These are phyloP conservation scores for Chalciporus piperatus DNA, from an alignment of 768 basidiomycete species.

Conservation along the genomic window DNA sequence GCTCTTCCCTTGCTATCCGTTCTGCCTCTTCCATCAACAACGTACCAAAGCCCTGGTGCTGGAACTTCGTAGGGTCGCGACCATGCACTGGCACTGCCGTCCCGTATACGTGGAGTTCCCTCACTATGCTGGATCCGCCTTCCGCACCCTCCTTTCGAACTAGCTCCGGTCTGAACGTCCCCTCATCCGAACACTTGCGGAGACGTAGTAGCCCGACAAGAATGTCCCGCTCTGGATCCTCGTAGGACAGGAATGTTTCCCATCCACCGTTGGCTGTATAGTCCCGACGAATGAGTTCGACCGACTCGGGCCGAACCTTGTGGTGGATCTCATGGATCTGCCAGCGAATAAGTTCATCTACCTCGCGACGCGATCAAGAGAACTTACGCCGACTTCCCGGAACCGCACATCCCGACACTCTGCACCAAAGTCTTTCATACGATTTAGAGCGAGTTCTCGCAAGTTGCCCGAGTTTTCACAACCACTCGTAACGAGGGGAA, in stretches of 20 bases:
- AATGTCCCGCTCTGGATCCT: slow-evolving; percentile 96
- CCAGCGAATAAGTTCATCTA: not conserved
- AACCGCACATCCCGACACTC: slow-evolving; percentile 97
- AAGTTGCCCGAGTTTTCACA: slow-evolving; percentile 98
- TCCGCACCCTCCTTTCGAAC: slow-evolving; percentile 64
- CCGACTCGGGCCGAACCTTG: slow-evolving; percentile 92
- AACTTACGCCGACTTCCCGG: slow-evolving; percentile 92
- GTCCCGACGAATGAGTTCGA: slow-evolving; percentile 92
- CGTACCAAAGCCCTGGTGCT: slow-evolving; percentile 96
- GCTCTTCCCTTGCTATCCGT: slow-evolving; percentile 94
- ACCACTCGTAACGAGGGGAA: slow-evolving; percentile 93
- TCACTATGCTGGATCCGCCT: slow-evolving; percentile 86
- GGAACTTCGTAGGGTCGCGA: slow-evolving; percentile 96
- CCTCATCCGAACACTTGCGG: slow-evolving; percentile 94
- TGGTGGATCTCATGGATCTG: slow-evolving; percentile 99
- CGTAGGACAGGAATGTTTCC: slow-evolving; percentile 99
- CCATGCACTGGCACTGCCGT: slow-evolving; percentile 98
- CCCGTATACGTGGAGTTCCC: slow-evolving; percentile 97
- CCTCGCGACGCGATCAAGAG: not conserved
- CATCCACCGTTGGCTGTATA: slow-evolving; percentile 98
- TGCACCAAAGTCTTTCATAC: slow-evolving; percentile 99
- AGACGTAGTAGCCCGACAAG: slow-evolving; percentile 89
- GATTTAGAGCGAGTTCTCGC: slow-evolving; percentile 90
- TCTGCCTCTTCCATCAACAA: slow-evolving; percentile 99
- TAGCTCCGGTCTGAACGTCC: slow-evolving; percentile 94